Conservation (phyloP, 441 rosid genomes). For the Biscutella auriculata region DNA sequence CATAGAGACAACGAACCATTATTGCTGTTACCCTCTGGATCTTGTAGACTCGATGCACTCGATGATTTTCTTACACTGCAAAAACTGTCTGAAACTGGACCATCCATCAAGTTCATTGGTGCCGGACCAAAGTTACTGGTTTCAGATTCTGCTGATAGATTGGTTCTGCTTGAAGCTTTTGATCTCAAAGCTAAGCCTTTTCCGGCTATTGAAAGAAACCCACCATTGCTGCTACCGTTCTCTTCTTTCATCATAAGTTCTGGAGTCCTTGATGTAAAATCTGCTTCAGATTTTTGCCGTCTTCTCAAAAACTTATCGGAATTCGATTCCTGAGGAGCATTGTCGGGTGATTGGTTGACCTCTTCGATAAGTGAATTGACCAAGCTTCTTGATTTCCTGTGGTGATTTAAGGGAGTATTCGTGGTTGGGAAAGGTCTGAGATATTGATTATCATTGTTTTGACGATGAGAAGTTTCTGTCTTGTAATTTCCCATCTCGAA, state of each 20-base stretch:
- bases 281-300: constrained; percentile 51
- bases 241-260: constrained; percentile 44
- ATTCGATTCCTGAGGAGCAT: constrained; percentile 22
- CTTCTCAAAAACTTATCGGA: constrained; percentile 37
- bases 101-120: constrained; percentile 26
- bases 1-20: constrained; percentile 30
- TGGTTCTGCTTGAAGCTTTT: constrained; percentile 31
- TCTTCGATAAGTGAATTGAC: constrained; percentile 36
- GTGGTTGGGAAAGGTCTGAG: constrained; percentile 29
- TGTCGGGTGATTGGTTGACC: constrained; percentile 25
- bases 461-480: constrained; percentile 21
- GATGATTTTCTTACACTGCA: constrained; percentile 47
- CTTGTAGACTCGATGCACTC: constrained; percentile 52
- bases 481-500: constrained; percentile 31
- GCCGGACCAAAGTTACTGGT: constrained; percentile 14
- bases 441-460: constrained; percentile 16
- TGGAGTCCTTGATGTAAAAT: constrained; percentile 29
- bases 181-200: constrained; percentile 47
- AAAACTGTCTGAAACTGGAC: constrained; percentile 20
- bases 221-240: constrained; percentile 20
- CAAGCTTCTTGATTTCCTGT: constrained; percentile 55
- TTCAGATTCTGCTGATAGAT: constrained; percentile 27
- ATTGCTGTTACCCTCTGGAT: constrained; percentile 27
- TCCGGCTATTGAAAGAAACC: constrained; percentile 31
- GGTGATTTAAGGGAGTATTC: constrained; percentile 30